Base-by-base conservation (phyloP, 495 filamentous ascomycete genomes). In the Massariosphaeria phaeospora region DNA sequence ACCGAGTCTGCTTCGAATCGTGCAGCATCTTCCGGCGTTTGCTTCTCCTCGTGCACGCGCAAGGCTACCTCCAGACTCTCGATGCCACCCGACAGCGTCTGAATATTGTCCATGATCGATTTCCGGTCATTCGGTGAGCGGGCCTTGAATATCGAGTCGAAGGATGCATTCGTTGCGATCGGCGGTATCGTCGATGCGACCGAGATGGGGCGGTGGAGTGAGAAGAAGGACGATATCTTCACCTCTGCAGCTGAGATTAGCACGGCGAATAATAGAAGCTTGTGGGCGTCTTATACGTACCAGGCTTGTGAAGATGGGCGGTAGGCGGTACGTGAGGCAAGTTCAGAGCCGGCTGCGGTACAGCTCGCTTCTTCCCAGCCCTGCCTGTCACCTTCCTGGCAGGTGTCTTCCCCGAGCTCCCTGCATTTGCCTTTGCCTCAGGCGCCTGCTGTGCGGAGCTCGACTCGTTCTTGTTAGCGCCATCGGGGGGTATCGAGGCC, bases 141-240 rank as follows among this genome's bases (percentile, higher is more conserved):
- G 18, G 72, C 63, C 24, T 81, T 74, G 67, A 97, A 95, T 61
- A 96, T 88, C 31, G 83, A 74, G 51, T 86, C 82, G 66, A 96
- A 96, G 31, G 82, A 77, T 67, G 84, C 83, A 43, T 80, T 70
- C 36, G 81, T 84, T 34, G 88, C 77, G 11, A 80, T 72, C 33
- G 83, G 81, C 35, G 91, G 91, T 42, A 94, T 79, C 44, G 83
- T 79, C 57, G 82, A 79, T 24, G 86, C 91, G 62, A 96, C 79
- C 48, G 88, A 94, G 61, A 98, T 91, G 3, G 93, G 93, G 46
- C 93, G 82, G 74, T 98, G 89, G 56, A 91, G 85, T 52, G 93
- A 93, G 73, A 96, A 98, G 76, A 98, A 97, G 43, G 84, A 85
- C 6, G 91, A 89, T 26, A 95, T 75, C 57, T 84, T 84, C 38